phyloP scores from a whole-genome alignment of 768 basidiomycete species.

The Paxillus ammoniavirescens region DNA sequence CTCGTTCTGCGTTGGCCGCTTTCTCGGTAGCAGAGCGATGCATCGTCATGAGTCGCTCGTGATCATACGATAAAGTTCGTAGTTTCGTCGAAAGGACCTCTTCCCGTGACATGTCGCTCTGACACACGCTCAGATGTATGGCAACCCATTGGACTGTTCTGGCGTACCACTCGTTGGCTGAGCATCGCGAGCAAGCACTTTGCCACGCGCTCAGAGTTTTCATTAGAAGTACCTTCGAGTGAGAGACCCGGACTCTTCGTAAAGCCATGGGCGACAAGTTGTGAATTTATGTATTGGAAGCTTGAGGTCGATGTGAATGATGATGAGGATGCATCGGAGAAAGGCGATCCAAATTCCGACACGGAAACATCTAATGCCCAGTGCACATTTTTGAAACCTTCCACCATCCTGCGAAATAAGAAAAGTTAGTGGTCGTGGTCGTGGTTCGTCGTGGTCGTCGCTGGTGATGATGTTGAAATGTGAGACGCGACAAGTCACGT shows the following conservation, averaged over 20 bases:
- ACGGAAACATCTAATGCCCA: constrained; percentile 51
- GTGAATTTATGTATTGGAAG: constrained; percentile 77
- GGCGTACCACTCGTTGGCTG: constrained; percentile 71
- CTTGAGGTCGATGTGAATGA: constrained; percentile 53
- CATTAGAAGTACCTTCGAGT: constrained; percentile 59
- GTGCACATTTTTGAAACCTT: constrained; percentile 49
- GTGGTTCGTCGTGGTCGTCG: constrained; percentile 9
- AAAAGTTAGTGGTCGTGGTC: background rate
- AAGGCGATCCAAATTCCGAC: constrained; percentile 41
- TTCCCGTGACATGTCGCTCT: constrained; percentile 77
- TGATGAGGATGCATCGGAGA: constrained; percentile 41
- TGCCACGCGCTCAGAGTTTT: constrained; percentile 54
- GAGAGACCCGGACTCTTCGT: constrained; percentile 59
- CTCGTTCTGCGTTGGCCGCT: constrained; percentile 74
- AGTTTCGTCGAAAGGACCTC: constrained; percentile 75
- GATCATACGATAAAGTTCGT: constrained; percentile 76
- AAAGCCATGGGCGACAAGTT: constrained; percentile 83
- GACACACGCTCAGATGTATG: constrained; percentile 15
- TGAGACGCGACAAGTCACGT: constrained; percentile 30
- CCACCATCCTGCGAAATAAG: constrained; percentile 11
- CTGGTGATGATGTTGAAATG: constrained; percentile 15
- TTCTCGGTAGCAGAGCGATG: constrained; percentile 57
- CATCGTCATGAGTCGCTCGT: constrained; percentile 71
- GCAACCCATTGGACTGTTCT: constrained; percentile 1
- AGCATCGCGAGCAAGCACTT: constrained; percentile 80